These are phyloP conservation scores for Artemisia argyi DNA, from an alignment of 129 eudicot species.

Conservation along the genomic window DNA sequence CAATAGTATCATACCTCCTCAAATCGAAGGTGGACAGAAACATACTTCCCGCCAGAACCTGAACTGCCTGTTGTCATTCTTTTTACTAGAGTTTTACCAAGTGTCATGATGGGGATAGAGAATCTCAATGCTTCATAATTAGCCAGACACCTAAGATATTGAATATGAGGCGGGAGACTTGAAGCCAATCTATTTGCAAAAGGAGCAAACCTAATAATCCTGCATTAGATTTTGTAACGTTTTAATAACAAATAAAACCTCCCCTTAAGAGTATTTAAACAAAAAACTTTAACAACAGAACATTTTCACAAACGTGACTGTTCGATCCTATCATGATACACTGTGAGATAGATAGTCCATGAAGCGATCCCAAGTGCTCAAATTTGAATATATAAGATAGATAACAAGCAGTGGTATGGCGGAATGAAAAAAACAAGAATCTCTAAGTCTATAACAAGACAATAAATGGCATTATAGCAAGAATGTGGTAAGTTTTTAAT, in stretches of 20 bases:
- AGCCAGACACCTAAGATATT: constrained; percentile 73
- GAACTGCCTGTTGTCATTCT: constrained; percentile 68
- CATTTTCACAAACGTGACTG: not conserved
- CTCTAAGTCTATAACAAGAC: too few relatives aligned
- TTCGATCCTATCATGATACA: not conserved
- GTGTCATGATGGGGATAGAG: constrained; percentile 52
- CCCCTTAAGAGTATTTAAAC: not conserved
- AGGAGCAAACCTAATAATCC: constrained; percentile 75
- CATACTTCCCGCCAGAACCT: constrained; percentile 65
- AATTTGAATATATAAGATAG: not conserved
- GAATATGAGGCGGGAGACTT: constrained; percentile 70
- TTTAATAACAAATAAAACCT: constrained; percentile 14
- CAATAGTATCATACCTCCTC: constrained; percentile 66
- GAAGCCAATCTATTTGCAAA: constrained; percentile 86
- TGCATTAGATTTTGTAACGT: constrained; percentile 34
- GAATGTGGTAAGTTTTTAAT: too few relatives aligned
- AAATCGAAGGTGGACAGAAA: constrained; percentile 83
- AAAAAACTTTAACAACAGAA: not conserved
- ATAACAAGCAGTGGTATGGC: not conserved
- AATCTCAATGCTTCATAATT: constrained; percentile 80
- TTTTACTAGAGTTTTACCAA: constrained; percentile 51
- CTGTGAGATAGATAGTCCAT: not conserved
- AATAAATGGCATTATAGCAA: too few relatives aligned
- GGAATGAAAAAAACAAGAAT: too few relatives aligned
- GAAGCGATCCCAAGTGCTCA: not conserved